These are phyloP conservation scores for Xylaria intraflava DNA, from an alignment of 495 filamentous ascomycete species.

Conservation along the genomic window DNA sequence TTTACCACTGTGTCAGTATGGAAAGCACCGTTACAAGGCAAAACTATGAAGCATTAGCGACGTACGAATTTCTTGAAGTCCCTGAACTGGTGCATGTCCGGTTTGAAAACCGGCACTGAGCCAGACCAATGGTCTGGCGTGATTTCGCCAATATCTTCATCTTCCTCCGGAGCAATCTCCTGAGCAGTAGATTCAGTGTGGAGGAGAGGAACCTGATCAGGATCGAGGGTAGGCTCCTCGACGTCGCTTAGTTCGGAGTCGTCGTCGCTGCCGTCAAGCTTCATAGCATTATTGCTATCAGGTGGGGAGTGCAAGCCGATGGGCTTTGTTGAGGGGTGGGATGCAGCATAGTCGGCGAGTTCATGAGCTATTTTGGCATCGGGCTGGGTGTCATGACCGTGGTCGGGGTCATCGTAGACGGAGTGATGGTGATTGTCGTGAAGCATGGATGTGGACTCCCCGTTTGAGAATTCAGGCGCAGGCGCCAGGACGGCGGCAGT, in stretches of 20 bases:
- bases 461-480: slow-evolving; percentile 17
- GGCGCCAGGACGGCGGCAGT: slow-evolving; percentile 24
- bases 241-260: slow-evolving; percentile 54
- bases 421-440: slow-evolving; percentile 1
- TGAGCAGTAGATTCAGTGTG: slow-evolving; percentile 8
- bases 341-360: background rate
- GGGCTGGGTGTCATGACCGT: slow-evolving; percentile 1
- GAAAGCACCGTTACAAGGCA: slow-evolving; percentile 3
- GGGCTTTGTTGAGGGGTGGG: slow-evolving; percentile 22
- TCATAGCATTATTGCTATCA: slow-evolving; percentile 46
- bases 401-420: slow-evolving; percentile 4
- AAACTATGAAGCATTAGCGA: slow-evolving; percentile 1
- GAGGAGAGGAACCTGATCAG: slow-evolving; percentile 22
- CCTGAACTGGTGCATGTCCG: slow-evolving; percentile 89
- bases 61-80: slow-evolving; percentile 78
- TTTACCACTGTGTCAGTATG: slow-evolving; percentile 6
- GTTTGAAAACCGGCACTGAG: slow-evolving; percentile 89
- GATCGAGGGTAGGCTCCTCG: slow-evolving; percentile 34
- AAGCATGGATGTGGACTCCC: slow-evolving; percentile 15
- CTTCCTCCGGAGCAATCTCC: slow-evolving; percentile 29
- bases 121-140: slow-evolving; percentile 81
- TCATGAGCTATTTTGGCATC: background rate
- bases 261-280: slow-evolving; percentile 38
- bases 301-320: slow-evolving; percentile 44
- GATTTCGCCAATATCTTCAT: slow-evolving; percentile 66